A percentile compares a stretch with the other conserved stretches of the same genome.
phyloP scores from a whole-genome alignment of 2,329 filamentous ascomycete genomes.

The Diaporthe ilicicola region DNA sequence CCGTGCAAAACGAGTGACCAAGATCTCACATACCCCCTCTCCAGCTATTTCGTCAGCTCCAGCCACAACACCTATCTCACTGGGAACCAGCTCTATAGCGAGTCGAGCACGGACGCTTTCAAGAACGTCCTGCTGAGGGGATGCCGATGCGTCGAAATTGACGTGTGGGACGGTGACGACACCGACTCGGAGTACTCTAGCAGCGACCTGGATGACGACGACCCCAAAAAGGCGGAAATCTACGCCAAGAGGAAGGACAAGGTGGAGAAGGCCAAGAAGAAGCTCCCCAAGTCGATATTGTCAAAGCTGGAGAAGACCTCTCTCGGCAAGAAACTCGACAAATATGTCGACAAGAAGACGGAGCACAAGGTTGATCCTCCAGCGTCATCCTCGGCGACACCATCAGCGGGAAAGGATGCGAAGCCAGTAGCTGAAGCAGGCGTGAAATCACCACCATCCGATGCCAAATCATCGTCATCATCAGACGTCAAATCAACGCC shows the following conservation, averaged over 20 bases:
- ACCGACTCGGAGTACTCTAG: conserved; percentile 71
- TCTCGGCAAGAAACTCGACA: conserved; percentile 52
- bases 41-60: conserved; percentile 92
- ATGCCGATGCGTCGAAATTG: conserved; percentile 91
- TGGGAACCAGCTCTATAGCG: conserved; percentile 86
- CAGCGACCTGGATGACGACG: conserved; percentile 57
- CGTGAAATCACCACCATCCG: conserved; percentile 16
- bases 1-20: conserved; percentile 43
- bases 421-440: conserved; percentile 5
- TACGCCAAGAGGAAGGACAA: conserved; percentile 67
- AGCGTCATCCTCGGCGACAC: conserved; percentile 1
- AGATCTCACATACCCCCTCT: conserved; percentile 78
- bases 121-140: conserved; percentile 83
- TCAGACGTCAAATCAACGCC: conserved; percentile 8
- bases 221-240: conserved; percentile 59
- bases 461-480: too few relatives aligned
- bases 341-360: conserved; percentile 43
- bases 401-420: not conserved
- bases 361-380: conserved; percentile 26
- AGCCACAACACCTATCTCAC: conserved; percentile 96
- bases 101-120: conserved; percentile 88
- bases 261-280: conserved; percentile 72
- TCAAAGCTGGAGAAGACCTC: conserved; percentile 58
- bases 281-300: conserved; percentile 53
- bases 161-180: conserved; percentile 91